These are phyloP conservation scores for Peronospora belbahrii DNA, from an alignment of 352 stramenopile genomes.

Conservation along the genomic window DNA sequence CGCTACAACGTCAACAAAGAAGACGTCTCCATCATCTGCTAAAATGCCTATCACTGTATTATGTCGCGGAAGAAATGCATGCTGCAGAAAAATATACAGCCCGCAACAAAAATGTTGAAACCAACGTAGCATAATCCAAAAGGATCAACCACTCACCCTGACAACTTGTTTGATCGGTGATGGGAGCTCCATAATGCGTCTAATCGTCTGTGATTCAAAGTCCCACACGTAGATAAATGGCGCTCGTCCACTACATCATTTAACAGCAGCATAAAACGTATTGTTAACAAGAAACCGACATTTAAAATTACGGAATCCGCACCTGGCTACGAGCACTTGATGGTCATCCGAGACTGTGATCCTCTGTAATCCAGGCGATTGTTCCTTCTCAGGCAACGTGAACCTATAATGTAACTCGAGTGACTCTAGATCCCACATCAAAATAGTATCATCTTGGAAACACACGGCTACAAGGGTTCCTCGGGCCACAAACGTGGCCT, in stretches of 20 bases:
- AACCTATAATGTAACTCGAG: conserved; percentile 70
- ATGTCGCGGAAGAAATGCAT: conserved; percentile 55
- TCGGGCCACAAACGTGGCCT: conserved; percentile 48
- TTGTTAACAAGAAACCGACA: not conserved
- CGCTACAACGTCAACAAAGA: conserved; percentile 63
- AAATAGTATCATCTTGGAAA: conserved; percentile 78
- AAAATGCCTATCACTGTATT: conserved; percentile 58
- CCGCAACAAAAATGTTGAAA: not conserved
- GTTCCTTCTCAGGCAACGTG: conserved; percentile 52
- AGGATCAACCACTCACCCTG: conserved; percentile 33
- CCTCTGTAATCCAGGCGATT: conserved; percentile 46
- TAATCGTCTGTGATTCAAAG: conserved; percentile 77
- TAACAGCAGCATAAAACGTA: not conserved
- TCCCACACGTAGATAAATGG: conserved; percentile 81
- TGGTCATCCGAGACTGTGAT: conserved; percentile 72
- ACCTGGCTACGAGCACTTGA: conserved; percentile 76
- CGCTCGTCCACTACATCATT: conserved; percentile 40
- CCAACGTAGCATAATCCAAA: not conserved
- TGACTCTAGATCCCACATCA: conserved; percentile 82
- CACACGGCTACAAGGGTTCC: conserved; percentile 69
- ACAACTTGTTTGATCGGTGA: conserved; percentile 55
- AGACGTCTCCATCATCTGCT: conserved; percentile 53
- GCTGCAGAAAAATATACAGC: conserved; percentile 27
- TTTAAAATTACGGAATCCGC: not conserved
- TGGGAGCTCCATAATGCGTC: conserved; percentile 81